These are phyloP conservation scores for Lentinula aciculospora DNA, from an alignment of 768 basidiomycete genomes.

Conservation along the genomic window DNA sequence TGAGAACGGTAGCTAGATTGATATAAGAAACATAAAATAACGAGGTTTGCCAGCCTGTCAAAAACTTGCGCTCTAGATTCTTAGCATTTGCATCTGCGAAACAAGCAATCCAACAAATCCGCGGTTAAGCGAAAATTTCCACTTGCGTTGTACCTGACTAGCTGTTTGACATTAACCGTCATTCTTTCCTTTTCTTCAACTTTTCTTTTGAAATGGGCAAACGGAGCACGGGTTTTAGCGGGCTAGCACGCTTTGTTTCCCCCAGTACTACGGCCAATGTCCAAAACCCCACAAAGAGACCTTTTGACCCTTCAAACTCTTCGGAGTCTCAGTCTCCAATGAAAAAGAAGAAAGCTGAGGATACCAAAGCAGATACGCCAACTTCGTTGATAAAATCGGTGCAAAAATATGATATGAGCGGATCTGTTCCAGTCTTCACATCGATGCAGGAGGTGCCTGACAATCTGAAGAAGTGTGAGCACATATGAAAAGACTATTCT, in stretches of 20 bases:
- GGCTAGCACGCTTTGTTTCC: background rate
- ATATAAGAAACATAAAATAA: no score
- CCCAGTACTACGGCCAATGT: background rate
- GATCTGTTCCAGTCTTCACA: conserved; percentile 68
- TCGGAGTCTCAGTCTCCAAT: background rate
- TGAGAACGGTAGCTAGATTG: no score
- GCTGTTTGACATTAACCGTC: no score
- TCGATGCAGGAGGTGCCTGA: conserved; percentile 64
- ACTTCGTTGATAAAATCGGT: conserved; percentile 17
- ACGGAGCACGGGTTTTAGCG: background rate
- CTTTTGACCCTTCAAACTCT: background rate
- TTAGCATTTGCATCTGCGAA: no score
- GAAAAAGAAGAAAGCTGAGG: background rate
- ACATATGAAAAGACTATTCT: background rate
- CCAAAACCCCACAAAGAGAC: background rate
- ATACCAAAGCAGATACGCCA: background rate
- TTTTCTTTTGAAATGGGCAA: background rate
- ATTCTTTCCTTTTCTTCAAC: background rate
- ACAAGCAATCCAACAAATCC: no score
- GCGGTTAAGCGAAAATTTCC: no score
- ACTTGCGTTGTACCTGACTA: no score
- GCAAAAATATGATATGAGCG: conserved; percentile 59
- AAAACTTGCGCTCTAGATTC: no score
- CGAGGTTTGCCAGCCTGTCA: no score
- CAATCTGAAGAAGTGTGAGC: conserved; percentile 80